Evolutionary conservation across 2,329 filamentous ascomycete species (phyloP), one percentile per base, ranked within the genome.

Genomic region (Thielaviopsis populi): DNA sequence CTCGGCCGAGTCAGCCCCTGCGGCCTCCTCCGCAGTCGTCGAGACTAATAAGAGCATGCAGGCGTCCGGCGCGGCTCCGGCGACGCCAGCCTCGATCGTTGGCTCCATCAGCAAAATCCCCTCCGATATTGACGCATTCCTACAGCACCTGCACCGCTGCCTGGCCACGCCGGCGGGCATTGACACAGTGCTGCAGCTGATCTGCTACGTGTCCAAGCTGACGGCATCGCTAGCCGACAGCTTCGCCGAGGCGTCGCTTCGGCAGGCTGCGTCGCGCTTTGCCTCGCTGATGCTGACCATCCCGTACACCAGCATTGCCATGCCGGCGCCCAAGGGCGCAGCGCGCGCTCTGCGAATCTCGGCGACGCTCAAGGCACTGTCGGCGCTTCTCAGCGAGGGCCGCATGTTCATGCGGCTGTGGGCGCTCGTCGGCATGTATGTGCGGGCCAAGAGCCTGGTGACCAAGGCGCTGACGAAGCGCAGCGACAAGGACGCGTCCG

Each of bases 331-430:
- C 67, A 72, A 61, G 61, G 63, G 53, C 27, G 65, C 62, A 4
- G 63, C 63, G 46, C 60, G 63, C 15, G 62, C 66, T 13, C 59
- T 66, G 58, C 56, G 63, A 30, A 63, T 66, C 24, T 63, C 59
- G n/a, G 65, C 65, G 8, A 74, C 80, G 69, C 76, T 89, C 71
- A 80, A 77, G 74, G 79, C 75, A 15, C 78, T 95, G 15, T 83
- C 84, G 19, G 78, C 74, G 41, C 76, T 92, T 62, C 78, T 94
- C 58, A 80, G 79, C 68, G 88, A 94, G 71, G 82, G 84, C 67
- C 79, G 88, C 66, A 86, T 85, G 65, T 89, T 91, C 71, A 76
- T 82, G 67, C 81, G 91, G 0, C 78, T 96, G 37, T 95, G 89
- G 86, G 86, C 84, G 0, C 72, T 91, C 69, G 70, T 96, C 71